A percentile compares a stretch with the other conserved stretches of the same genome.
phyloP scores from a whole-genome alignment of 306 rosid genomes.

The Medicago arabica region DNA sequence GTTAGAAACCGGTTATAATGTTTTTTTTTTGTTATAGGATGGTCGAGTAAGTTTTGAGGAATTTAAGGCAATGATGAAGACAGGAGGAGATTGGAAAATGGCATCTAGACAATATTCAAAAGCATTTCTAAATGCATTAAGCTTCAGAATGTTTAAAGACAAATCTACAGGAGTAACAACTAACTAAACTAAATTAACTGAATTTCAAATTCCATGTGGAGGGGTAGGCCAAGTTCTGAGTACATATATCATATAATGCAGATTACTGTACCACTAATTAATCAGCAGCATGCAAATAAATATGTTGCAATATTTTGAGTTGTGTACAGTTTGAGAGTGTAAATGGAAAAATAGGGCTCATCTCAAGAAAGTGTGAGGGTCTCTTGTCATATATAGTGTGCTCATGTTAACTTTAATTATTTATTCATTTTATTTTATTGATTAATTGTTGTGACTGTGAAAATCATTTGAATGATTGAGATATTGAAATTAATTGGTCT shows the following conservation, averaged over 20 bases:
- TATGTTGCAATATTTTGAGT: constrained; percentile 34
- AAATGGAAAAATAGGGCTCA: constrained; percentile 20
- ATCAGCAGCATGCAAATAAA: constrained; percentile 2
- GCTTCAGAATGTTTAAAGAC: constrained; percentile 77
- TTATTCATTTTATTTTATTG: constrained; percentile 24
- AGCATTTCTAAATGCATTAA: constrained; percentile 77
- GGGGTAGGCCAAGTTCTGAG: constrained; percentile 22
- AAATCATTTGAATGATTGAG: constrained; percentile 1
- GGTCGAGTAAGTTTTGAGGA: constrained; percentile 85
- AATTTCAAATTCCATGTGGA: neutral
- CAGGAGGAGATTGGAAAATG: constrained; percentile 95
- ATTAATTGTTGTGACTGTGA: constrained; percentile 28
- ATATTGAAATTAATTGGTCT: neutral
- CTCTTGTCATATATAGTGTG: constrained; percentile 24
- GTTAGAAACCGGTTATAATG: neutral
- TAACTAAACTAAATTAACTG: neutral
- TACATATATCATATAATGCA: constrained; percentile 27
- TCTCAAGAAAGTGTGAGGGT: constrained; percentile 34
- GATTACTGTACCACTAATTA: neutral
- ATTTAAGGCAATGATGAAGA: constrained; percentile 88
- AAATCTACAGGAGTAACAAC: constrained; percentile 42
- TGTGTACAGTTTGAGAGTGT: constrained; percentile 45
- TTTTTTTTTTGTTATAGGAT: constrained; percentile 56
- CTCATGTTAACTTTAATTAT: constrained; percentile 24
- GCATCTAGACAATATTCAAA: constrained; percentile 90